These are phyloP conservation scores for Phialophora chinensis DNA, from an alignment of 2,329 filamentous ascomycete genomes.

Conservation along the genomic window DNA sequence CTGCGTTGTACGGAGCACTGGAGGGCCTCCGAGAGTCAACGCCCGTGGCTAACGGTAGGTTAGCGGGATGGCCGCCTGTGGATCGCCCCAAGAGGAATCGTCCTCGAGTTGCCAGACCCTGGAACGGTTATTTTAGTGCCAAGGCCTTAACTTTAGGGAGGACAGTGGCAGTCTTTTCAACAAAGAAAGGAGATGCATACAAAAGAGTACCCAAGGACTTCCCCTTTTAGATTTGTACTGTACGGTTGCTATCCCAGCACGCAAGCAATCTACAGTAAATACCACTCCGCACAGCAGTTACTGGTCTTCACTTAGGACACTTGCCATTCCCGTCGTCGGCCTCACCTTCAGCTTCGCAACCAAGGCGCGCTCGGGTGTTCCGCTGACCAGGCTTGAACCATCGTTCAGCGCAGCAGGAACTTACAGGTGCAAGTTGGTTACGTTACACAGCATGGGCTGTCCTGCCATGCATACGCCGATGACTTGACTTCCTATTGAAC, in stretches of 20 bases:
- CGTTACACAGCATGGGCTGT: conserved; percentile 13
- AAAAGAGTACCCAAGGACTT: neutral
- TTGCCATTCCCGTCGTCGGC: neutral
- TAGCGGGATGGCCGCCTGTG: conserved; percentile 11
- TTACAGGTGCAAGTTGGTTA: conserved; percentile 1
- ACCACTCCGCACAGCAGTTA: neutral
- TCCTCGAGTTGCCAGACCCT: neutral
- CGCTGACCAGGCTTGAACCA: neutral
- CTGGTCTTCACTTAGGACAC: neutral
- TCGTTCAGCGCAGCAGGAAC: neutral
- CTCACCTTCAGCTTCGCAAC: conserved; percentile 9
- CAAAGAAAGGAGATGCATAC: neutral
- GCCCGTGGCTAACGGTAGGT: conserved; percentile 4
- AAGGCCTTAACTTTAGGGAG: neutral
- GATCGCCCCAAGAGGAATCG: neutral
- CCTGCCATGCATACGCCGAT: neutral
- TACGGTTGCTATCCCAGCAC: neutral
- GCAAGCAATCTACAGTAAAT: neutral
- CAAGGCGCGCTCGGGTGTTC: neutral
- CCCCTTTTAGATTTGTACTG: neutral
- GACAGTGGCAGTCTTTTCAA: neutral
- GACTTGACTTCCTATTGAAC: neutral
- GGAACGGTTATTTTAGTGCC: neutral
- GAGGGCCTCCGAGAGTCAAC: conserved; percentile 7
- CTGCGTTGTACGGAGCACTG: conserved; percentile 15